These are phyloP conservation scores for Corniculantispora saksenae DNA, from an alignment of 2,329 filamentous ascomycete species.

Conservation along the genomic window DNA sequence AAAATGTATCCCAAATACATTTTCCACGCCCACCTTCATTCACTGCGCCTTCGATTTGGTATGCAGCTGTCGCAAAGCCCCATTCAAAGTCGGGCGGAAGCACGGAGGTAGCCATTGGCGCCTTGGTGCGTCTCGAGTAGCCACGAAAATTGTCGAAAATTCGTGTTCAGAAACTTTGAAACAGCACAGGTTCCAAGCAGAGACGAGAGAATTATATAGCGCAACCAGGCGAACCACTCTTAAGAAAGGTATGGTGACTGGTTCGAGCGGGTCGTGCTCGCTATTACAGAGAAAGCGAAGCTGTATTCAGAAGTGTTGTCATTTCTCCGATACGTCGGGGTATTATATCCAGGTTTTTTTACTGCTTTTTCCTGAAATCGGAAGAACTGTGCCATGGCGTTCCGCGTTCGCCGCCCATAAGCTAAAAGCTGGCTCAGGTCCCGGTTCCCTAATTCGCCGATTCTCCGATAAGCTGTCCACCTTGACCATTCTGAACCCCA, in stretches of 20 bases:
- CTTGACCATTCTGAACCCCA: conserved; percentile 3
- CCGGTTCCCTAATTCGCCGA: conserved; percentile 3
- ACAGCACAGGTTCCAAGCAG: neutral
- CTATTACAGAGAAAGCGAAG: neutral
- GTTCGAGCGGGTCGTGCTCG: conserved; percentile 1
- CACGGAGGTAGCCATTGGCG: conserved; percentile 2
- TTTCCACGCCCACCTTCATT: conserved; percentile 41
- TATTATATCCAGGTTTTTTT: neutral
- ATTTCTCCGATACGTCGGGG: conserved; percentile 8
- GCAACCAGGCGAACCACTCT: neutral
- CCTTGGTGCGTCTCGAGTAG: neutral
- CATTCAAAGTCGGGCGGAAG: conserved; percentile 40
- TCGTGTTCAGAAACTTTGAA: neutral
- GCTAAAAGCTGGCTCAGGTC: neutral
- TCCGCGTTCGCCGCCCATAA: neutral
- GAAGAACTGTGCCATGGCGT: neutral
- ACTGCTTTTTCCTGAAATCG: neutral
- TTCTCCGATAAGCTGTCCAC: conserved; percentile 7
- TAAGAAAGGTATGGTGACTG: neutral
- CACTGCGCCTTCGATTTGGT: conserved; percentile 48
- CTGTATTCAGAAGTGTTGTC: neutral
- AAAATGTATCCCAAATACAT: conserved; percentile 46
- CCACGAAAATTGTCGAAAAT: neutral
- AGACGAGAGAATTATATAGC: neutral
- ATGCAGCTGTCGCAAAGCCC: conserved; percentile 45